Percentiles rank a stretch among this genome's conserved stretches.
Conservation (phyloP, 768 basidiomycete species). For the Rhizopogon rudus region DNA sequence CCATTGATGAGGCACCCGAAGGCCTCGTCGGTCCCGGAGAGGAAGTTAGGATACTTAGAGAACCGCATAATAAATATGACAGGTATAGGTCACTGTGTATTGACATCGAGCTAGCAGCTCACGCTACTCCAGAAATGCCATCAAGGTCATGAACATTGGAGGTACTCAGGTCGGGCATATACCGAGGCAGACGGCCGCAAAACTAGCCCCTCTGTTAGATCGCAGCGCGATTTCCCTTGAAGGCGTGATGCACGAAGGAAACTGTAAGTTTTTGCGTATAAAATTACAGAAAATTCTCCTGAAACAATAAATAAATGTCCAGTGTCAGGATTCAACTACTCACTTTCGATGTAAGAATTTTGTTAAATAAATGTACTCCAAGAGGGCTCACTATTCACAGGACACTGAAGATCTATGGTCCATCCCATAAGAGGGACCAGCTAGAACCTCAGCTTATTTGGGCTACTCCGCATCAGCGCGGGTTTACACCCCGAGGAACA, state of each 20-base stretch:
- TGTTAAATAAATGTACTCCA: not conserved
- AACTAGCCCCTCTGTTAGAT: slow-evolving; percentile 73
- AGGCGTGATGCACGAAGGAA: slow-evolving; percentile 63
- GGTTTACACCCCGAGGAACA: slow-evolving; percentile 33
- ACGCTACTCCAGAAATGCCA: slow-evolving; percentile 52
- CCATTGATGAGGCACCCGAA: slow-evolving; percentile 18
- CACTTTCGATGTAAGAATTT: slow-evolving; percentile 53
- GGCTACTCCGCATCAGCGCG: slow-evolving; percentile 68
- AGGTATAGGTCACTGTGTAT: slow-evolving; percentile 31
- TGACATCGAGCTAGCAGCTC: not conserved
- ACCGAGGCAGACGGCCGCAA: slow-evolving; percentile 50
- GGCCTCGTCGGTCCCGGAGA: slow-evolving; percentile 80
- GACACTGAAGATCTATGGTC: slow-evolving; percentile 67
- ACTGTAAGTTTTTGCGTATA: slow-evolving; percentile 36
- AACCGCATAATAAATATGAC: slow-evolving; percentile 68
- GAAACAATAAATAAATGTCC: slow-evolving; percentile 2
- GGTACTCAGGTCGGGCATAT: slow-evolving; percentile 78
- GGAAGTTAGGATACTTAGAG: slow-evolving; percentile 61
- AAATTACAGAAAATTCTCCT: not conserved
- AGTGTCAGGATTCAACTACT: slow-evolving; percentile 47
- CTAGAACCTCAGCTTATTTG: slow-evolving; percentile 67
- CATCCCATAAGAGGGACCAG: slow-evolving; percentile 49
- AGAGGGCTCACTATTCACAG: slow-evolving; percentile 27
- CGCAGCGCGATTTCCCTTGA: slow-evolving; percentile 58
- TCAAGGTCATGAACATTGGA: slow-evolving; percentile 77